These are phyloP conservation scores for Macrolepiota albuminosa DNA, from an alignment of 768 basidiomycete genomes.

Conservation along the genomic window DNA sequence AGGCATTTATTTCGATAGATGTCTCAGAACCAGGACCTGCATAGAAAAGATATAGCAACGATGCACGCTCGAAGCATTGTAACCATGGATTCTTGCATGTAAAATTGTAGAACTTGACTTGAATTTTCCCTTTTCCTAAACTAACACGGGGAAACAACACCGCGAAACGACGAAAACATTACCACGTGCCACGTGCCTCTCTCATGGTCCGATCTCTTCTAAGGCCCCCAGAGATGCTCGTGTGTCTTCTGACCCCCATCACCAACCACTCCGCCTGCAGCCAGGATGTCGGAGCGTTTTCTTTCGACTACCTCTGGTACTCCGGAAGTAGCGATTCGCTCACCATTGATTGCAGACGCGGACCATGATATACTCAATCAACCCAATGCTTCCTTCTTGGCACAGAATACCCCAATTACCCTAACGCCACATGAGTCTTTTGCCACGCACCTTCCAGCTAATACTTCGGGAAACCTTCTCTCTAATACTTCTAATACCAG, in stretches of 20 bases:
- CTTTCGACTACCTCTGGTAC: conserved; percentile 8
- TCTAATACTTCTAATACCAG: conserved; percentile 3
- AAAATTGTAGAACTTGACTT: not conserved
- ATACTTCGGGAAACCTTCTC: conserved; percentile 15
- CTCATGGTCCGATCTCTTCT: not conserved
- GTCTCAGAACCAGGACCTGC: not conserved
- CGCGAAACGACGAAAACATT: conserved; percentile 2
- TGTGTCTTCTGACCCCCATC: conserved; percentile 4
- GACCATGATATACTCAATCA: conserved; percentile 7
- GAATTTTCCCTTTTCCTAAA: not conserved
- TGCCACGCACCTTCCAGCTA: conserved; percentile 4
- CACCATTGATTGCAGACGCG: conserved; percentile 10
- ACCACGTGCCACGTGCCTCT: conserved; percentile 11
- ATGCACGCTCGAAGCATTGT: not conserved
- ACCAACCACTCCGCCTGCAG: conserved; percentile 4
- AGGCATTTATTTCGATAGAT: not conserved
- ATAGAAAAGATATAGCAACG: not conserved
- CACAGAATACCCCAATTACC: conserved; percentile 4
- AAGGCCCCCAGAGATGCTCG: not conserved
- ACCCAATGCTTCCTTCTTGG: conserved; percentile 11
- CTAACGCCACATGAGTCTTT: conserved; percentile 15
- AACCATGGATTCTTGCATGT: not conserved
- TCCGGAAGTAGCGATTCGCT: conserved; percentile 9
- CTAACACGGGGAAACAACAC: conserved; percentile 6
- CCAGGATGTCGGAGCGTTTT: conserved; percentile 14